Evolutionary conservation across 139 green algal genomes (phyloP).

Genomic region (Chlorella sp.): DNA sequence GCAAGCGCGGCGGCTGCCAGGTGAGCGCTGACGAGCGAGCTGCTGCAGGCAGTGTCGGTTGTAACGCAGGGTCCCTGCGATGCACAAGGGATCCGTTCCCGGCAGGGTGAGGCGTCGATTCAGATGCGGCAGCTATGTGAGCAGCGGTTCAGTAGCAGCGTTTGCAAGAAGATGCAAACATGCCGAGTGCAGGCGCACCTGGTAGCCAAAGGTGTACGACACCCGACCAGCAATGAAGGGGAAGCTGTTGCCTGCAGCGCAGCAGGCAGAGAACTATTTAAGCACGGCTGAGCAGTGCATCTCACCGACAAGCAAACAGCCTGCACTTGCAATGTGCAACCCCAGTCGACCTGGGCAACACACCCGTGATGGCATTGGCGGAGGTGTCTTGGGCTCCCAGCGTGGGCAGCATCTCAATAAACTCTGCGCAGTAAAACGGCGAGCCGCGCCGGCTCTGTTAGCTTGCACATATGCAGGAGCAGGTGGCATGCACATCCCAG

Average conservation of each 20-base stretch:
- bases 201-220: constrained; percentile 65
- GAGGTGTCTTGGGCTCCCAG: background rate
- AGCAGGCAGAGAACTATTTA: no score
- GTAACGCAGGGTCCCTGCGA: constrained; percentile 52
- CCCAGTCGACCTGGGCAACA: no score
- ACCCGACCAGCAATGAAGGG: constrained; percentile 58
- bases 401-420: constrained; percentile 41
- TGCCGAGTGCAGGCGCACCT: constrained; percentile 5
- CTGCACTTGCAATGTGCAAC: background rate
- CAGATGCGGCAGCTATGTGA: no score
- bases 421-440: constrained; percentile 16
- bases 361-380: constrained; percentile 18
- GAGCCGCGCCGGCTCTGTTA: no score
- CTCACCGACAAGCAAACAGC: background rate
- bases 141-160: background rate
- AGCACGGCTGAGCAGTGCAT: background rate
- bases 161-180: background rate
- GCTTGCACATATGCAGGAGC: no score
- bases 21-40: constrained; percentile 56
- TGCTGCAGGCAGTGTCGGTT: constrained; percentile 68
- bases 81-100: no score
- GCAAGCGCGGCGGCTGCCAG: constrained; percentile 41
- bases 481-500: no score
- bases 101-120: no score
- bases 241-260: constrained; percentile 10